These are phyloP conservation scores for Hexamita inflata DNA, from an alignment of 208 protist genomes.

Conservation along the genomic window DNA sequence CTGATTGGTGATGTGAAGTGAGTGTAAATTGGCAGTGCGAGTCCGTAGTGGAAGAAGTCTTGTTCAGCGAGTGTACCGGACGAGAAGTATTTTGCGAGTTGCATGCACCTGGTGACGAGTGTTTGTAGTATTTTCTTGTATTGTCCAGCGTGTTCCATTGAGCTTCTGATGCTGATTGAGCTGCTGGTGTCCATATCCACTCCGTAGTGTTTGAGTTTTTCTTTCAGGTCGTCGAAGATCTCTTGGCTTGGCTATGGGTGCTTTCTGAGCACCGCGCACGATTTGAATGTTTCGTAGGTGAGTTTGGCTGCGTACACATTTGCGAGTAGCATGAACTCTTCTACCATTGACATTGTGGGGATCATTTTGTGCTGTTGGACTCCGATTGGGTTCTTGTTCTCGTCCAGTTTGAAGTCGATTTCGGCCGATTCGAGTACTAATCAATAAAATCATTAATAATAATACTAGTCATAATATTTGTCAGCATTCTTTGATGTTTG, in stretches of 20 bases:
- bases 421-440: conserved; percentile 52
- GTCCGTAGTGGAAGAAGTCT: conserved; percentile 65
- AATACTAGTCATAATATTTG: too few species aligned
- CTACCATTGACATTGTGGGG: conserved; percentile 76
- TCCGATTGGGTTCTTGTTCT: conserved; percentile 56
- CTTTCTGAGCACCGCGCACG: conserved; percentile 55
- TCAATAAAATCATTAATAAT: too few species aligned
- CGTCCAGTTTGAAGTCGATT: conserved; percentile 48
- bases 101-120: conserved; percentile 60
- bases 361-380: conserved; percentile 66
- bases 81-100: conserved; percentile 44
- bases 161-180: background rate
- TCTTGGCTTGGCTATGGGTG: conserved; percentile 55
- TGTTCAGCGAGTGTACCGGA: conserved; percentile 25
- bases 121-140: background rate
- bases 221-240: conserved; percentile 34
- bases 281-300: conserved; percentile 54
- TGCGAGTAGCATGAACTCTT: conserved; percentile 84
- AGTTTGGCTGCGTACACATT: conserved; percentile 63
- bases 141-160: background rate
- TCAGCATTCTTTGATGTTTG: too few species aligned
- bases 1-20: conserved; percentile 82
- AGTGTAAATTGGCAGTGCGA: conserved; percentile 64
- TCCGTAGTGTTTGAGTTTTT: background rate
- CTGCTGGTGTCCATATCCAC: background rate